A percentile compares a stretch with the other conserved stretches of the same genome.
Conservation (phyloP, 192 early-diverging fungal genomes). For the Entomortierella parvispora region DNA sequence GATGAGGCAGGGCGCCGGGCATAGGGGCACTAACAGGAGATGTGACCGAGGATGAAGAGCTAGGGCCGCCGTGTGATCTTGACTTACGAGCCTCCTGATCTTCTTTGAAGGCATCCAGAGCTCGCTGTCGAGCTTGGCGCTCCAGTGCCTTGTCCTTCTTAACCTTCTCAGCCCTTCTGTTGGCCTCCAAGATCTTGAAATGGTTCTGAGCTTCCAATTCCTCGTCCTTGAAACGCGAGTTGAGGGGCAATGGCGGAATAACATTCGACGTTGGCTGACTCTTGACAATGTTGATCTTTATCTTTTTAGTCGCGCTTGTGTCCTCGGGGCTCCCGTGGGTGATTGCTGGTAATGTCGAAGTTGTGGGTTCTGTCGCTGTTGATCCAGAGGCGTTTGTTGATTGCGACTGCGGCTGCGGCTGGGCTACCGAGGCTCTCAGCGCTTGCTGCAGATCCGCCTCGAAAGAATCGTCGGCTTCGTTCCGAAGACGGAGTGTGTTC, state of each 20-base stretch:
- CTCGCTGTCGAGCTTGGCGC: slow-evolving; percentile 29
- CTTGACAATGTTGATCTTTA: slow-evolving; percentile 46
- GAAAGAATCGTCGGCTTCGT: slow-evolving; percentile 11
- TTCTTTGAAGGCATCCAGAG: slow-evolving; percentile 33
- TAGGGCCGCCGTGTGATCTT: not conserved
- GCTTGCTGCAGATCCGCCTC: slow-evolving; percentile 32
- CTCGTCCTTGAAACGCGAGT: slow-evolving; percentile 32
- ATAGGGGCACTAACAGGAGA: not conserved
- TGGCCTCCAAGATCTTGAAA: slow-evolving; percentile 21
- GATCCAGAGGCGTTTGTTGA: not conserved
- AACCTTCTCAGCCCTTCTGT: slow-evolving; percentile 15
- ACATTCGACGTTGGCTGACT: not conserved
- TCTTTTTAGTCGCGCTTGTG: slow-evolving; percentile 18
- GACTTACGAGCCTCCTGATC: slow-evolving; percentile 34
- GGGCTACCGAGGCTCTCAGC: slow-evolving; percentile 15
- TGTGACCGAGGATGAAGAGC: not conserved
- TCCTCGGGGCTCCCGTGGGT: not conserved
- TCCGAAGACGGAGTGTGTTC: slow-evolving; percentile 9
- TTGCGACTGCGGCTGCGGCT: not conserved
- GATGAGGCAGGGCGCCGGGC: not conserved
- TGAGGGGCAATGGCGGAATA: slow-evolving; percentile 15
- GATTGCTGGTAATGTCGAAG: not conserved
- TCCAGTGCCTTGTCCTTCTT: slow-evolving; percentile 28
- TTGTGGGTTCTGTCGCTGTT: not conserved
- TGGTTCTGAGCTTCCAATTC: slow-evolving; percentile 19